Percentiles rank a stretch among this genome's conserved stretches.
Conservation (phyloP, 2,329 filamentous ascomycete genomes). For the Septoria petroselini region DNA sequence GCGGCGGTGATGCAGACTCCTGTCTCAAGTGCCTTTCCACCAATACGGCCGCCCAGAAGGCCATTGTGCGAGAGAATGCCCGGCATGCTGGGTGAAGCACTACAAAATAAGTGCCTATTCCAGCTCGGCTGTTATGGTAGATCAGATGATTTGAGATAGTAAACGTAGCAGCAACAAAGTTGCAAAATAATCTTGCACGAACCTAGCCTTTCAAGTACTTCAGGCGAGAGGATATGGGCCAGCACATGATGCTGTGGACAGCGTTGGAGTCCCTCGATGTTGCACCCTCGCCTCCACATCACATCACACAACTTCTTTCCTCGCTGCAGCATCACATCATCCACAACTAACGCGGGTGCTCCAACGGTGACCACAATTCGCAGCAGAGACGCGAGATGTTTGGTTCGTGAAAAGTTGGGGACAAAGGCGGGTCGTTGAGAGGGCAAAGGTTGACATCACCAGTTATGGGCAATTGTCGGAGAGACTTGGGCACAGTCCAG, state of each 20-base stretch:
- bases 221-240: background rate
- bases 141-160: background rate
- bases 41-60: conserved; percentile 20
- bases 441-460: conserved; percentile 7
- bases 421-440: conserved; percentile 1
- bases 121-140: too few relatives aligned
- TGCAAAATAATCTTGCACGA: background rate
- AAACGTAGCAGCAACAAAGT: background rate
- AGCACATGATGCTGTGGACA: conserved; percentile 1
- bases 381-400: conserved; percentile 4
- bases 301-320: conserved; percentile 7
- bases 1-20: conserved; percentile 22
- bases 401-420: background rate
- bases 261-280: background rate
- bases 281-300: conserved; percentile 1
- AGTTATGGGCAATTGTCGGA: conserved; percentile 4
- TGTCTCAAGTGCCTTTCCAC: conserved; percentile 17
- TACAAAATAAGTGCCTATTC: background rate
- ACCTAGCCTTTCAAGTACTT: background rate
- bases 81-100: background rate
- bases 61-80: conserved; percentile 22
- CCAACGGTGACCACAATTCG: conserved; percentile 6
- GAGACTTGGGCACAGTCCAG: background rate
- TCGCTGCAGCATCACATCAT: conserved; percentile 1
- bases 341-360: conserved; percentile 2